phyloP scores from a whole-genome alignment of 1,284 basidiomycete genomes.

The Puccinia hordei region DNA sequence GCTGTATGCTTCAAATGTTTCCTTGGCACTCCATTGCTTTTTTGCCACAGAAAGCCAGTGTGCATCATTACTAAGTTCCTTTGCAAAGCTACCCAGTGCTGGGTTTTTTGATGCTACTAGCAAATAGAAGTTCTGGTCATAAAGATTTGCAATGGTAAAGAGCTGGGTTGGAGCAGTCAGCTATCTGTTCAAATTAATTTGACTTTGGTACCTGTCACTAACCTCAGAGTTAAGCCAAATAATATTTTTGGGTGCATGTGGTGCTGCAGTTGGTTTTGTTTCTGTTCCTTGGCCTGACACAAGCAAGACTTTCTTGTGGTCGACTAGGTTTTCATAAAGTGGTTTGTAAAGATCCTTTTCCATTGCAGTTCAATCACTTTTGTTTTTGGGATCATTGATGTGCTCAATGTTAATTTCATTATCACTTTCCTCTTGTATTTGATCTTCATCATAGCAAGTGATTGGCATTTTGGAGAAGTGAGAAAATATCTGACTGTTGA shows the following conservation, averaged over 20 bases:
- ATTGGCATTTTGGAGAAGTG: neutral
- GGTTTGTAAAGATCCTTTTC: neutral
- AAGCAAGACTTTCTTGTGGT: neutral
- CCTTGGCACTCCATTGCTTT: neutral
- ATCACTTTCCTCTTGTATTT: neutral
- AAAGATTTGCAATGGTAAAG: neutral
- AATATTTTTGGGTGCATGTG: neutral
- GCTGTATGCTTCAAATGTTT: slow-evolving; percentile 16
- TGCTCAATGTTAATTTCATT: neutral
- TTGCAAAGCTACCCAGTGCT: neutral
- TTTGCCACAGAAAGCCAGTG: slow-evolving; percentile 2
- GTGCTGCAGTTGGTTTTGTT: too few relatives aligned
- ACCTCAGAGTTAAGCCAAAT: neutral
- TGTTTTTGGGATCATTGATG: neutral
- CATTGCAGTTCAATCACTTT: neutral
- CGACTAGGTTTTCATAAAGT: neutral
- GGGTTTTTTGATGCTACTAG: neutral
- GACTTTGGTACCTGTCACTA: neutral
- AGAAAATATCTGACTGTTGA: neutral
- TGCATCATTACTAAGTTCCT: neutral
- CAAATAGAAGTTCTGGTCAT: neutral
- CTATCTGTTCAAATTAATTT: neutral
- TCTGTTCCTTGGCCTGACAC: neutral
- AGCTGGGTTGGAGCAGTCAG: neutral
- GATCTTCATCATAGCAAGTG: neutral